Evolutionary conservation across 75 land plant genomes (phyloP), one percentile per base, ranked within the genome.

Genomic region (Larix kaempferi): DNA sequence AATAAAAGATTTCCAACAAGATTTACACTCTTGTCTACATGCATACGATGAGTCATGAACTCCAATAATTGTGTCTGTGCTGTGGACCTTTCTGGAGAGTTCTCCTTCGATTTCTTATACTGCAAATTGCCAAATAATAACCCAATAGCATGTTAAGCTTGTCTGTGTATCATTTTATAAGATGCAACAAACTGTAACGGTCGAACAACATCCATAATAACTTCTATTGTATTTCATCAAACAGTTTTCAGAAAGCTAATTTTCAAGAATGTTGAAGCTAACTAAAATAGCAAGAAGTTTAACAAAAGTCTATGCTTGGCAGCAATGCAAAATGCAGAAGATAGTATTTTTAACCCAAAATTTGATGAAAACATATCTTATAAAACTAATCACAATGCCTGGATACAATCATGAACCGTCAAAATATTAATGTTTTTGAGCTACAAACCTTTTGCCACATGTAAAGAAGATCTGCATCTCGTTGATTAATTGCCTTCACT

Each of bases 401-500:
- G 44, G 14, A n/a, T n/a, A 3, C 21, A 37, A 44, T 44, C 12
- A 62, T 21, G 52, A 62, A 65, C 19, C 29, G 49, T n/a, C n/a
- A 17, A 44, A 57, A 57, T 73, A 11, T 52, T 21, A 29, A 41
- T 26, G 26, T 16, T 58, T 52, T 37, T 44, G 57, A 33, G 65
- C 14, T 73, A 11, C 78, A 79, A 52, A 96, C 97, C 88, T 73
- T 86, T 26, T 88, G 86, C 99, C 99, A 96, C 35, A 90, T 23
- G 77, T 86, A 89, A 59, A 90, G 79, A 72, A 96, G 86, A 64
- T 96, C 99, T 0, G 98, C 99, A 81, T 96, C 99, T 72, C 99
- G 80, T 71, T 96, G 99, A 75, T 90, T 87, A 55, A 96, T 78
- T 56, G 74, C 90, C 19, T 73, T 82, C 67, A 73, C 72, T 71